These are phyloP conservation scores for Tilletia caries DNA, from an alignment of 1,284 basidiomycete species.

Conservation along the genomic window DNA sequence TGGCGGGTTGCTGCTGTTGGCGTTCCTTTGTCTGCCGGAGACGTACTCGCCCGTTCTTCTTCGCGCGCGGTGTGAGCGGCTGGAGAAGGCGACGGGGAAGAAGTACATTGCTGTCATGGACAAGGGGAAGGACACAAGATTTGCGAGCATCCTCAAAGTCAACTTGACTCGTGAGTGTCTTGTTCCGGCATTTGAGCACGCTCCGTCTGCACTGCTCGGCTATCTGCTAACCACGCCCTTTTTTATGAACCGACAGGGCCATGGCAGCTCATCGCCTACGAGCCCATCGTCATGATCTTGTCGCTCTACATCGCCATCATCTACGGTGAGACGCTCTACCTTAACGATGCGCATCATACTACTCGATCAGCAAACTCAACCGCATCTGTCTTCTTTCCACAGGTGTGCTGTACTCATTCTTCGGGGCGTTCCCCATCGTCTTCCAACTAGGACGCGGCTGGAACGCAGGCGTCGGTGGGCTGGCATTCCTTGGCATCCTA, in stretches of 20 bases:
- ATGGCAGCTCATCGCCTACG: conserved; percentile 40
- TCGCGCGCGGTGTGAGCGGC: conserved; percentile 31
- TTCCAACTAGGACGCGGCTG: conserved; percentile 28
- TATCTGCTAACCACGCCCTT: too few species aligned
- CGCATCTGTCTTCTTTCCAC: too few species aligned
- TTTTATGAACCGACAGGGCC: conserved; percentile 26
- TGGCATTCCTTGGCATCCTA: conserved; percentile 27
- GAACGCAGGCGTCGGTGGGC: conserved; percentile 26
- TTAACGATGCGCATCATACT: too few species aligned
- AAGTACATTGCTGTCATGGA: conserved; percentile 45
- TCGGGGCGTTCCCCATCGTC: conserved; percentile 23
- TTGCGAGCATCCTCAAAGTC: conserved; percentile 37
- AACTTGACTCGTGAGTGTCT: conserved; percentile 31
- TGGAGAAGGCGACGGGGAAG: conserved; percentile 40
- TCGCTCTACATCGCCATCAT: conserved; percentile 29
- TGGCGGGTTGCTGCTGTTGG: conserved; percentile 32
- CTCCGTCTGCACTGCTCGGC: too few species aligned
- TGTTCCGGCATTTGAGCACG: too few species aligned
- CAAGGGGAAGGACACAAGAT: conserved; percentile 34
- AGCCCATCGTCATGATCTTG: conserved; percentile 36
- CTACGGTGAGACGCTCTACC: too few species aligned
- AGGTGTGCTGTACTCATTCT: conserved; percentile 14
- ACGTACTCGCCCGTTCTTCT: conserved; percentile 49
- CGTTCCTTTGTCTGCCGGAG: conserved; percentile 27
- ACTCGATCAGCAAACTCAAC: too few species aligned